Base-by-base conservation (phyloP, 2,329 filamentous ascomycete species). In the Aspergillus transmontanensis region DNA sequence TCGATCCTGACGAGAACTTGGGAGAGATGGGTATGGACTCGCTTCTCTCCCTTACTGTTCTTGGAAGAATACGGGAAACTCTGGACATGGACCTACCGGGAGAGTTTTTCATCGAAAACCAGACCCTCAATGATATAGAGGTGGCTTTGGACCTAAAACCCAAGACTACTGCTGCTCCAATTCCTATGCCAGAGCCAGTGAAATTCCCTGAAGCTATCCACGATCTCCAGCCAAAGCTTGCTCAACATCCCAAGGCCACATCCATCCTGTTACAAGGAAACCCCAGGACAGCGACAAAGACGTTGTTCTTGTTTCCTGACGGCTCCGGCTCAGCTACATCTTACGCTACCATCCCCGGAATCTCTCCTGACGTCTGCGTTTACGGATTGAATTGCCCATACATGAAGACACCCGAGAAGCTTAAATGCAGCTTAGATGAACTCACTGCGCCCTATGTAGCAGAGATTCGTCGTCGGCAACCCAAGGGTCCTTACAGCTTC, bases 401-500 rank as follows among this genome's bases (percentile, higher is more conserved):
- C 69, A 80, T 80, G 79, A 80, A 78, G 60, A 76, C 71, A 3
- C 76, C 76, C 0, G 73, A 77, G 64, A 75, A 78, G 10, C 67
- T 76, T 26, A 77, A 72, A 6, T 75, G 70, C 64, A 71, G 71
- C 36, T 68, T 83, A 19, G 71, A 76, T 14, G 73, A 75, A 28
- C 66, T 82, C 5, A 75, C 78, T 4, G 63, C 64, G 5, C 72
- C 71, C 2, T 84, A 80, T 60, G 61, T 82, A n/a, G 70, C 67
- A 6, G 82, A 83, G 61, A 78, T 85, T 39, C 79, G 77, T 4
- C 79, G 79, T n/a, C 76, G 81, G 28, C 80, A 85, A 65, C 79
- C 82, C 5, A 74, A 76, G 14, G 80, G 81, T 0, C 88, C 89
- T 0, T 92, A 91, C 76, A 83, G 84, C 57, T 77, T 93, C 1